Conservation (phyloP, 768 basidiomycete species). For the Boletus subparvulus region DNA sequence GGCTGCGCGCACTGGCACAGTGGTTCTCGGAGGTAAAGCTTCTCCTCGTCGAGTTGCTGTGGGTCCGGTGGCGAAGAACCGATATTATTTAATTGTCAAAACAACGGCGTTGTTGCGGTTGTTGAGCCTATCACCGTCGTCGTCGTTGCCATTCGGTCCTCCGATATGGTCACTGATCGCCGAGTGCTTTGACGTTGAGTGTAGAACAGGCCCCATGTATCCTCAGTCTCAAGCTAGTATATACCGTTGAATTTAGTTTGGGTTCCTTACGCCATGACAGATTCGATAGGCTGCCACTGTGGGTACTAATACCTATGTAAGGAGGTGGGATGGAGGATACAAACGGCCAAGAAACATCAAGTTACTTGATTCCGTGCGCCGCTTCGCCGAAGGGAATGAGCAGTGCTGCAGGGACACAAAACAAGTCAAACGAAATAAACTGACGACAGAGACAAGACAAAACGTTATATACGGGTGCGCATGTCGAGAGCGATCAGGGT, state of each 20-base stretch:
- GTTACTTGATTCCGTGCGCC: constrained; percentile 11
- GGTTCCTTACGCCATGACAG: not conserved
- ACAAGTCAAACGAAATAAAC: constrained; percentile 31
- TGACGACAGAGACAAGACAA: constrained; percentile 32
- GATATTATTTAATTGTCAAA: too few relatives aligned
- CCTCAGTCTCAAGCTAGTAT: not conserved
- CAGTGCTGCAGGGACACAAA: constrained; percentile 24
- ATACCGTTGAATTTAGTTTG: constrained; percentile 11
- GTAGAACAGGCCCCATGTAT: too few relatives aligned
- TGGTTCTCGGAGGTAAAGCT: too few relatives aligned
- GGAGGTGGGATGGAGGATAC: constrained; percentile 6
- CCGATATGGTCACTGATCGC: too few relatives aligned
- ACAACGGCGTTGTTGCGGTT: too few relatives aligned
- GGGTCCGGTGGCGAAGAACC: too few relatives aligned
- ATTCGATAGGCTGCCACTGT: not conserved
- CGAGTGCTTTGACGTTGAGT: too few relatives aligned
- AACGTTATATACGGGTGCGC: constrained; percentile 35
- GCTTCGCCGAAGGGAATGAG: constrained; percentile 6
- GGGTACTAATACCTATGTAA: not conserved
- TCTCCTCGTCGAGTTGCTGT: too few relatives aligned
- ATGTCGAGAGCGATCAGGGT: constrained; percentile 40
- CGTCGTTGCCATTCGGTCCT: too few relatives aligned
- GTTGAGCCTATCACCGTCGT: too few relatives aligned
- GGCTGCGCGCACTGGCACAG: too few relatives aligned
- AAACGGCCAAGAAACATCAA: constrained; percentile 12